Conservation (phyloP, 768 basidiomycete species). For the Mycena rosella region DNA sequence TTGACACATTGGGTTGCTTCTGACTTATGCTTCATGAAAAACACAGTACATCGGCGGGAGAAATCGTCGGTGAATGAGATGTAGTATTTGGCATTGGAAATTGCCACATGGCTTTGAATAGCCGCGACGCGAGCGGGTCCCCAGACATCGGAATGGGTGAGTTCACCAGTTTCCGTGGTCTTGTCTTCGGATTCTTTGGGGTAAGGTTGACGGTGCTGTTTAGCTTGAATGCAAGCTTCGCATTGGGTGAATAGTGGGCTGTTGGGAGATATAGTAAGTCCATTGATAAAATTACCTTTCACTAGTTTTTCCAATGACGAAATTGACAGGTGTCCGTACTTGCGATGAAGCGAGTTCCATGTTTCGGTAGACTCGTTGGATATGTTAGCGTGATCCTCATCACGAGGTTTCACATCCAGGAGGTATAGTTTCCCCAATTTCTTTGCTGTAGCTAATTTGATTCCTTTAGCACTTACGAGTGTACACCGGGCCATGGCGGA, state of each 20-base stretch:
- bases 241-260: conserved; percentile 16
- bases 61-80: conserved; percentile 14
- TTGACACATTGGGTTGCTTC: conserved; percentile 21
- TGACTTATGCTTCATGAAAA: conserved; percentile 17
- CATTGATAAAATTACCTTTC: conserved; percentile 9
- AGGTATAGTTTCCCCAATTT: background rate
- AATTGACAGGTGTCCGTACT: conserved; percentile 14
- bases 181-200: conserved; percentile 10
- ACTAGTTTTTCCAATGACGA: conserved; percentile 16
- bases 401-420: conserved; percentile 1
- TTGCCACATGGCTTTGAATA: conserved; percentile 8
- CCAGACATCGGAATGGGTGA: conserved; percentile 17
- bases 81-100: conserved; percentile 13
- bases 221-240: conserved; percentile 20
- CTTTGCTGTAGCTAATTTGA: conserved; percentile 7
- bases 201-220: conserved; percentile 10
- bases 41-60: conserved; percentile 7
- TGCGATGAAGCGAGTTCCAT: conserved; percentile 11
- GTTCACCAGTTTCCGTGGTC: conserved; percentile 10
- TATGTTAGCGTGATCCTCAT: conserved; percentile 6
- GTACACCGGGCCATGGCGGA: conserved; percentile 5
- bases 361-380: conserved; percentile 2
- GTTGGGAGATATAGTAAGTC: conserved; percentile 16
- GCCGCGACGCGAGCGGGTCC: conserved; percentile 16
- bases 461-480: conserved; percentile 2